Evolutionary conservation across 345 rosid species (phyloP), one percentile per base, ranked within the genome.

Genomic region (Euphorbia pulcherrima): DNA sequence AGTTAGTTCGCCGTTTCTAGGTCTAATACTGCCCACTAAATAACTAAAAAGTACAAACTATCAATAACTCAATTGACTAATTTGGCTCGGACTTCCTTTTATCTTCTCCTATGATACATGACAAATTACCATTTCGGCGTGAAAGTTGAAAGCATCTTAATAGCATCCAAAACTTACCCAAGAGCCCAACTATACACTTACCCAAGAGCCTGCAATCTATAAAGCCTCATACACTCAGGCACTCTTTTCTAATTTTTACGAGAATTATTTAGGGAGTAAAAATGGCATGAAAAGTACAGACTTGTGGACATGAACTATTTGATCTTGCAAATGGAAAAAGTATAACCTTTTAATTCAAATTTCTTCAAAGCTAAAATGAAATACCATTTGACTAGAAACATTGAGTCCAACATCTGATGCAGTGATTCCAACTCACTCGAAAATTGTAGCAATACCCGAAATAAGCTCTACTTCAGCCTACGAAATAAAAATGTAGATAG

Each of bases 401-500:
- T 82, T 90, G 75, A 93, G 86, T 65, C 98, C 97, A 65, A 93
- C 89, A 75, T 93, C 97, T 47, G 88, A 82, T 35, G 89, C 77
- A 44, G 88, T 85, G 72, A 93, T 84, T 65, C 98, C 97, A 81
- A 90, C 71, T 73, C 81, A 79, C 79, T 86, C 89, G 81, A 90
- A 90, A 81, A 90, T 87, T 35, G 94, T 77, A 60, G 86, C 80
- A 48, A 90, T 81, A 39, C 97, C 84, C 60, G 97, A 89, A 60
- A 90, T 79, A 40, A 90, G 94, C 75, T 93, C 98, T 37, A 97
- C 97, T 85, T 93, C 98, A 35, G 96, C 97, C 98, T 90, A 75
- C 51, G 72, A 33, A 0, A 71, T 26, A 65, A 60, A 46, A 48
- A 28, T n/a, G n/a, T 40, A 40, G 63, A 48, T 5, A 46, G n/a